Percentiles rank a stretch among this genome's conserved stretches.
phyloP scores from a whole-genome alignment of 306 rosid species.

The Potentilla sterilis region DNA sequence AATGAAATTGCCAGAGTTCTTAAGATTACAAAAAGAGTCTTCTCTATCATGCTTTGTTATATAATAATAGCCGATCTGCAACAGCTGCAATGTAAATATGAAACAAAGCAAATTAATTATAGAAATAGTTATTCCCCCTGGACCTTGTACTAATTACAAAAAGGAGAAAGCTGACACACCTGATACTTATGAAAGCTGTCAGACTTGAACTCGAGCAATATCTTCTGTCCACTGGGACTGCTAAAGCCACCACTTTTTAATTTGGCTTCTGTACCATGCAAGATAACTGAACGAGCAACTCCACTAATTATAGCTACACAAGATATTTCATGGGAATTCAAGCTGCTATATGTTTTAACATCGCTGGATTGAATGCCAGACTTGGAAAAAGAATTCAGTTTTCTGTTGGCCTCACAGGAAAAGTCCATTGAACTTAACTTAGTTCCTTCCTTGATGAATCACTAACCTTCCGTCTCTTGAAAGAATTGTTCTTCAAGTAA shows the following conservation, averaged over 20 bases:
- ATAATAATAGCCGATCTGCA: constrained; percentile 84
- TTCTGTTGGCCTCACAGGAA: constrained; percentile 32
- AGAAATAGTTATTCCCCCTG: constrained; percentile 2
- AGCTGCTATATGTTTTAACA: constrained; percentile 28
- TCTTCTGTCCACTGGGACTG: constrained; percentile 44
- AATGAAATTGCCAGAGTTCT: constrained; percentile 29
- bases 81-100: constrained; percentile 47
- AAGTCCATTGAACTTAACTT: constrained; percentile 27
- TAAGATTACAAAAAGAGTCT: constrained; percentile 41
- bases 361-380: constrained; percentile 32
- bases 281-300: constrained; percentile 40
- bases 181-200: constrained; percentile 58
- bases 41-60: constrained; percentile 45
- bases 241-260: constrained; percentile 29
- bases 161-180: constrained; percentile 41
- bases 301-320: constrained; percentile 52
- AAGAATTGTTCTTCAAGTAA: constrained; percentile 32
- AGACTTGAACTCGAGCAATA: constrained; percentile 68
- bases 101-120: constrained; percentile 27
- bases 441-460: constrained; percentile 25
- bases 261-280: constrained; percentile 35
- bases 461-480: constrained; percentile 54
- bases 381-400: constrained; percentile 42
- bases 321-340: constrained; percentile 43
- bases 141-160: constrained; percentile 9